Evolutionary conservation across 768 basidiomycete species (phyloP), one percentile per base, ranked within the genome.

Genomic region (Chalciporus piperatus): DNA sequence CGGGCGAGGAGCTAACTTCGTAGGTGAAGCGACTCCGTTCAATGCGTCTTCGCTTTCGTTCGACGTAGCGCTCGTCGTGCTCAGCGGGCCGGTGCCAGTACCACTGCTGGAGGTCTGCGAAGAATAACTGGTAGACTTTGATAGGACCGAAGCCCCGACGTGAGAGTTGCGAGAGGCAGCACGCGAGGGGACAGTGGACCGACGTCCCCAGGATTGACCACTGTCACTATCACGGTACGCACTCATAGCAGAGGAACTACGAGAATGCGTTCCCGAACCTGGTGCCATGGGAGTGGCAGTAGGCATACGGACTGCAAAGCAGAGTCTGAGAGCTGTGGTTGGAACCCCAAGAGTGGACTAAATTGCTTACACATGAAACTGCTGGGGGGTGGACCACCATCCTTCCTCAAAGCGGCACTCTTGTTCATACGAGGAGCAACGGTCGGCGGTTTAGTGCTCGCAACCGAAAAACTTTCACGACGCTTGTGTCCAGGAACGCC

Each of bases 401-500:
- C 75, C 65, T 76, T 77, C 44, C 75, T 66, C 53, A 80, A 56
- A 11, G 67, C 62, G 19, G 79, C 75, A 45, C 75, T 76, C 57
- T 56, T 69, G 56, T 80, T 81, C 30, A 68, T 61, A 16, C 76
- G 66, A 6, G 81, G 80, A 6, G 63, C 53, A n/a, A 79, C 70
- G 1, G 64, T 63, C 9, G 79, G 79, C 10, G 73, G 57, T 45
- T 62, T 64, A 10, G 72, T 74, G 54, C 78, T 80, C 16, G 84
- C 77, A 9, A 93, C 91, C 6, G 81, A 67, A 55, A 93, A 84
- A 13, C 80, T 81, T 63, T 89, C 87, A 23, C 85, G 72, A 48
- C 90, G 76, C 69, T 92, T 92, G 61, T 93, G 90, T 0, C 90
- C 90, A 6, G 91, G 90, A 3, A 92, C 84, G 30, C 89, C 89